A percentile compares a stretch with the other conserved stretches of the same genome.
Evolutionary conservation across 345 rosid species (phyloP).

Genomic region (Physaria fendleri): DNA sequence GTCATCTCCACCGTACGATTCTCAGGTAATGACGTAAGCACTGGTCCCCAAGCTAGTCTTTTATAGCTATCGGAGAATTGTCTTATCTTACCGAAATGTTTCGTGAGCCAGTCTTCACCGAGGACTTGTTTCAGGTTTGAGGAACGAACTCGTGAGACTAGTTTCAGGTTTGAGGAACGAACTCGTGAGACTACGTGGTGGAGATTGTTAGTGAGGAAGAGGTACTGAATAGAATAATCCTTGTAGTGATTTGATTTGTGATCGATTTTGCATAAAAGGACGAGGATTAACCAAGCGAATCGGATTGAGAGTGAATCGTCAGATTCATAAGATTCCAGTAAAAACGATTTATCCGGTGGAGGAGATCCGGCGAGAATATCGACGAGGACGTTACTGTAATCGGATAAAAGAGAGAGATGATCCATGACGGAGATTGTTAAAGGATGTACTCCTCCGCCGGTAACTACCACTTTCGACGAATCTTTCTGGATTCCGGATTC

Average conservation of each 20-base stretch:
- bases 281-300: constrained; percentile 53
- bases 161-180: constrained; percentile 46
- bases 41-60: constrained; percentile 54
- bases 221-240: constrained; percentile 43
- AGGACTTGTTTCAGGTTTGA: constrained; percentile 49
- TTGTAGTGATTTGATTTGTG: constrained; percentile 53
- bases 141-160: constrained; percentile 39
- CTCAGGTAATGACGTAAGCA: constrained; percentile 38
- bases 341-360: constrained; percentile 26
- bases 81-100: constrained; percentile 42
- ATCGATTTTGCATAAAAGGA: constrained; percentile 67
- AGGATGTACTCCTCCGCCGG: constrained; percentile 53
- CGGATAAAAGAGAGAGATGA: constrained; percentile 51
- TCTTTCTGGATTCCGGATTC: constrained; percentile 48
- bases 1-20: constrained; percentile 29
- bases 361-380: constrained; percentile 52
- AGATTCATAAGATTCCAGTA: constrained; percentile 33
- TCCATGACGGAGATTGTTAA: constrained; percentile 44
- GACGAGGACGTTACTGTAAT: constrained; percentile 46
- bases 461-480: constrained; percentile 35
- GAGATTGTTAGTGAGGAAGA: constrained; percentile 69
- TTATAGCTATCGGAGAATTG: constrained; percentile 51
- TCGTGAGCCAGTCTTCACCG: constrained; percentile 60
- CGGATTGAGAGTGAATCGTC: constrained; percentile 34
- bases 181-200: constrained; percentile 49